Conservation (phyloP, 108 stramenopile genomes). For the Stephanodiscus triporus region DNA sequence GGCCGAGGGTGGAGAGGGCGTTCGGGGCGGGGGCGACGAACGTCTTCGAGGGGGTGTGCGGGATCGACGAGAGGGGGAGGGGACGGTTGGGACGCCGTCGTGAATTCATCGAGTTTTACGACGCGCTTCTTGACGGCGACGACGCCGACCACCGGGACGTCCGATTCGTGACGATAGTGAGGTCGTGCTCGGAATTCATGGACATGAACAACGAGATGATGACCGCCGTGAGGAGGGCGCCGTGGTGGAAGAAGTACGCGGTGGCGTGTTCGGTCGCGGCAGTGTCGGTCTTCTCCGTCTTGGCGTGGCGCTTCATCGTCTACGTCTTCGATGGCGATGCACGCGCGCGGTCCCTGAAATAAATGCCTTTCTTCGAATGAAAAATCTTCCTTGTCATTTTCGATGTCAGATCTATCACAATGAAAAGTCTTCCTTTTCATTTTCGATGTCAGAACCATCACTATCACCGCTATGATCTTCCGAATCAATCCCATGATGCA, state of each 20-base stretch:
- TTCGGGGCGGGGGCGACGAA: conserved; percentile 50
- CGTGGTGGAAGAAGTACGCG: conserved; percentile 43
- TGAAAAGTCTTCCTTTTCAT: no score
- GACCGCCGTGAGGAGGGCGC: conserved; percentile 13
- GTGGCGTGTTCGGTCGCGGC: neutral
- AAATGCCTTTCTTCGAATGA: no score
- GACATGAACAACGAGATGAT: conserved; percentile 42
- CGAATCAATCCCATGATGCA: no score
- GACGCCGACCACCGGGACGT: neutral
- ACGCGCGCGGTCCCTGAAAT: no score
- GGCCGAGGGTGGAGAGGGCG: conserved; percentile 42
- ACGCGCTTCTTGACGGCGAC: conserved; percentile 26
- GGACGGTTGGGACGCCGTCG: conserved; percentile 20
- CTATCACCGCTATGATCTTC: no score
- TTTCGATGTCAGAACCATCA: no score
- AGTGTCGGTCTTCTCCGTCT: neutral
- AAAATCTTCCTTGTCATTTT: no score
- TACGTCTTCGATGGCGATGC: no score
- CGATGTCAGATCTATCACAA: no score
- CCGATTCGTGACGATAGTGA: conserved; percentile 11
- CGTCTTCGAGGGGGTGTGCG: conserved; percentile 43
- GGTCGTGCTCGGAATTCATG: conserved; percentile 26
- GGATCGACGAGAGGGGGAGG: conserved; percentile 26
- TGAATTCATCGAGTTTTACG: conserved; percentile 46
- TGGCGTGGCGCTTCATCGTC: neutral